These are phyloP conservation scores for Daedaleopsis sinensis DNA, from an alignment of 768 basidiomycete species.

Conservation along the genomic window DNA sequence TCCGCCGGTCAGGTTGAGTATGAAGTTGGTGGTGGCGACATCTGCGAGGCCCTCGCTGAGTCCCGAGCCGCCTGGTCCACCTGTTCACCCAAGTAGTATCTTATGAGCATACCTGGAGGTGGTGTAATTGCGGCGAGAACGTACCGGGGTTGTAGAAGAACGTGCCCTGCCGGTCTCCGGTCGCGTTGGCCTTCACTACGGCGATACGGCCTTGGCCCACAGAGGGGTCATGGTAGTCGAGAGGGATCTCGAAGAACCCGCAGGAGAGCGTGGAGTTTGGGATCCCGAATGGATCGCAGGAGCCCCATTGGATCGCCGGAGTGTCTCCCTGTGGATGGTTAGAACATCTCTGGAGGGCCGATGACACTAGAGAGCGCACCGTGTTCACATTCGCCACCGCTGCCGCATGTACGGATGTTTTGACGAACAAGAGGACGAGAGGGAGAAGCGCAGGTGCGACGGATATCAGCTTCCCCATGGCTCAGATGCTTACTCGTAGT, in stretches of 20 bases:
- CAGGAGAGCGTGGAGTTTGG: neutral
- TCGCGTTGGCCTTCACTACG: neutral
- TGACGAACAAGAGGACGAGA: too few relatives aligned
- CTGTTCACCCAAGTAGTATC: neutral
- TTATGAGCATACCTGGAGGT: too few relatives aligned
- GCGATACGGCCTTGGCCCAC: neutral
- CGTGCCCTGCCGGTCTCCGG: neutral
- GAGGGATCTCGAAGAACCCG: constrained; percentile 4
- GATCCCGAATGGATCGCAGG: neutral
- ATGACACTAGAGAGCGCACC: too few relatives aligned
- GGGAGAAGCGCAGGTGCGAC: too few relatives aligned
- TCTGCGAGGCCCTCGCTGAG: neutral
- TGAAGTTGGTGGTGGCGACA: neutral
- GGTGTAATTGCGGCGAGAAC: neutral
- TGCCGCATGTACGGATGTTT: too few relatives aligned
- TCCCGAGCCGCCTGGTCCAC: constrained; percentile 1
- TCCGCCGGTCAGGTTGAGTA: neutral
- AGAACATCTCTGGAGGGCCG: too few relatives aligned
- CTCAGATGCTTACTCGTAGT: too few relatives aligned
- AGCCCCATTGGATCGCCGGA: neutral
- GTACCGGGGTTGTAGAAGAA: constrained; percentile 9
- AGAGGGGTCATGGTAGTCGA: constrained; percentile 1
- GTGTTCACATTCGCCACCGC: too few relatives aligned
- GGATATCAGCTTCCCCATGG: too few relatives aligned
- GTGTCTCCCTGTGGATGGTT: too few relatives aligned